Base-by-base conservation (phyloP, 495 filamentous ascomycete species). In the Copromyces sp. region DNA sequence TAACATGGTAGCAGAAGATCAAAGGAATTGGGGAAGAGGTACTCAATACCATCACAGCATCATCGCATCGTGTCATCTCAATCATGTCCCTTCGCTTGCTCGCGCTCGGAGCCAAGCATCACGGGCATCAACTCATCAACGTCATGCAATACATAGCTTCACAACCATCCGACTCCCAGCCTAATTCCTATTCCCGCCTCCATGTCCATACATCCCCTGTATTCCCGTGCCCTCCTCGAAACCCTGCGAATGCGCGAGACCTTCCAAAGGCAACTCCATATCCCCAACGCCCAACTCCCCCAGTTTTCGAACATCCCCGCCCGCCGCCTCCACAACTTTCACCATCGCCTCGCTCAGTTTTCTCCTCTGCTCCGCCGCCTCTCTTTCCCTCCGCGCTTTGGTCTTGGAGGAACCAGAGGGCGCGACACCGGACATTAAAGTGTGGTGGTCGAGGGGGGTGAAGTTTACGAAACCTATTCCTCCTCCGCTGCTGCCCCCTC, bases 361-460 rank as follows among this genome's bases (percentile, higher is more conserved):
- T 77, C 92, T 83, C 75, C 91, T 87, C 81, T 89, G 89, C 79
- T 98, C 95, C 68, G 84, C 83, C 12, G 93, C 93, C 83, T 96
- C 94, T 77, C 91, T 89, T 83, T 98, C 95, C 73, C 95, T 83
- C 53, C 94, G 83, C 68, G 93, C 94, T 78, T 97, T 98, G 38
- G 95, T 99, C 86, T 98, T 98, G 69, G 89, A 92, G 75, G 89
- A 93, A 42, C 95, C 95, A 69, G 89, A 92, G 16, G 95, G 95
- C 69, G 95, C 95, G 11, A 99, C 95, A 7, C 95, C 95, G 17
- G 88, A 93, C 78, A 99, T 86, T 29, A 99, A 93, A 78, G 90
- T 89, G 42, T 86, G 84, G 79, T 89, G 90, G 80, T 99, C 96
- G 16, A 85, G 78, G 0, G 94, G 89, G n/a, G 94, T 97, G 82